Evolutionary conservation across 306 rosid species (phyloP), one percentile per base, ranked within the genome.

Genomic region (Adenanthera pavonina): DNA sequence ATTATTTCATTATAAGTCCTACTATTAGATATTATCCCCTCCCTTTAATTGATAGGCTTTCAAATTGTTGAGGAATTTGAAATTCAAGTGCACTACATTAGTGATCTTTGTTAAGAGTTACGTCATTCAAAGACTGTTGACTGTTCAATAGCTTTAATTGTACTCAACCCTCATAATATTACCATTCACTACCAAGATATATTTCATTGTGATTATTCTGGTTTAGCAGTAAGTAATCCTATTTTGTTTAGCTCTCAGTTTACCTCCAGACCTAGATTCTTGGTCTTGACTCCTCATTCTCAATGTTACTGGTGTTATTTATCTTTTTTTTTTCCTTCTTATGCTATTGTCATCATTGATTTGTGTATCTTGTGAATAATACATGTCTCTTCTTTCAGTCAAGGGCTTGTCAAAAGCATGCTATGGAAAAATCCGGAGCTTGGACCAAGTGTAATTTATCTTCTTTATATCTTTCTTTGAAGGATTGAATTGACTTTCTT

Each of bases 391-490:
- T 82, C 80, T 86, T 78, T 88, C 92, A 95, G 99, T 78, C 99
- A 97, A 61, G 90, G 97, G 75, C 97, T 95, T 34, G 91, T 93
- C 79, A 95, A 93, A 81, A 93, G 91, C 78, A 93, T 95, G 99
- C 93, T 95, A 85, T 93, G 99, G 80, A 95, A 91, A 88, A 95
- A 93, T 86, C 99, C 98, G 14, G 98, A 95, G 90, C 91, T 92
- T 81, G 89, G 99, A 78, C 99, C 99, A 69, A 89, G 94, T 80
- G 99, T 95, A 90, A 25, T 25, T 25, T 25, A 25, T 25, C 30
- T 25, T 25, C 30, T 25, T 25, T 25, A 25, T 25, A 25, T 25
- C 30, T 25, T 25, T 25, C 30, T 25, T 25, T 25, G 30, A 25
- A 25, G 1, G 30, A 25, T 25, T 25, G 30, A 25, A 25, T 25